phyloP scores from a whole-genome alignment of 2,329 filamentous ascomycete species.

The Pseudovirgaria hyperparasitica region DNA sequence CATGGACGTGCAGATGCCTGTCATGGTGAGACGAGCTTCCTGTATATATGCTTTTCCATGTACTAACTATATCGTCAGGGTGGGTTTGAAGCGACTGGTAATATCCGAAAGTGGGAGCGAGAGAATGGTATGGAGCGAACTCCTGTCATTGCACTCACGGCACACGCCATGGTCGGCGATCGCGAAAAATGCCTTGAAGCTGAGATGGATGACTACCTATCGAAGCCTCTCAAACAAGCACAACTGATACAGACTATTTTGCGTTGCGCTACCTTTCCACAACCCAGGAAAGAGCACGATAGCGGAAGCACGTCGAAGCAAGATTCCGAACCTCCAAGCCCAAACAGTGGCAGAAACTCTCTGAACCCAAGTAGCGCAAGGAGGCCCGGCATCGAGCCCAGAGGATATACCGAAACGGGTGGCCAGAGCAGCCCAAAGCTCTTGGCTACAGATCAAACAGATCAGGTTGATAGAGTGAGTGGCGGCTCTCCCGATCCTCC shows the following conservation, averaged over 20 bases:
- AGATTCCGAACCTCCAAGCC: conserved; percentile 9
- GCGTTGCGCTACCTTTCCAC: conserved; percentile 72
- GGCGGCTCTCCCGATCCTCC: too few relatives aligned
- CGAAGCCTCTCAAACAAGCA: conserved; percentile 92
- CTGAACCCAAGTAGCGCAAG: conserved; percentile 9
- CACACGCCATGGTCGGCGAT: conserved; percentile 97
- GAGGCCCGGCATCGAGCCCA: conserved; percentile 45
- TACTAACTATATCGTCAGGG: conserved; percentile 45
- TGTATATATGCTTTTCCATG: background rate
- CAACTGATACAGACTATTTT: conserved; percentile 96
- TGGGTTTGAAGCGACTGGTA: conserved; percentile 91
- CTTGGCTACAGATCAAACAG: conserved; percentile 46
- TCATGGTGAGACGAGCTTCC: conserved; percentile 55
- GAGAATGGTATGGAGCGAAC: conserved; percentile 69
- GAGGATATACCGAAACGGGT: conserved; percentile 59
- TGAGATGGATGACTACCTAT: conserved; percentile 98
- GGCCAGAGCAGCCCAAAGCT: conserved; percentile 51
- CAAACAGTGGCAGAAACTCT: conserved; percentile 6
- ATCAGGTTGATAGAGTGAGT: conserved; percentile 46
- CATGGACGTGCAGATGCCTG: conserved; percentile 99
- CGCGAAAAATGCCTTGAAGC: conserved; percentile 96
- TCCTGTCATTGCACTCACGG: conserved; percentile 91
- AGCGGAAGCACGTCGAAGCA: conserved; percentile 11
- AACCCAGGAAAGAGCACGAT: conserved; percentile 2
- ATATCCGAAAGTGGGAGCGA: conserved; percentile 90